Conservation (phyloP, 176 grass and related monocot species). For the Phoenix dactylifera region DNA sequence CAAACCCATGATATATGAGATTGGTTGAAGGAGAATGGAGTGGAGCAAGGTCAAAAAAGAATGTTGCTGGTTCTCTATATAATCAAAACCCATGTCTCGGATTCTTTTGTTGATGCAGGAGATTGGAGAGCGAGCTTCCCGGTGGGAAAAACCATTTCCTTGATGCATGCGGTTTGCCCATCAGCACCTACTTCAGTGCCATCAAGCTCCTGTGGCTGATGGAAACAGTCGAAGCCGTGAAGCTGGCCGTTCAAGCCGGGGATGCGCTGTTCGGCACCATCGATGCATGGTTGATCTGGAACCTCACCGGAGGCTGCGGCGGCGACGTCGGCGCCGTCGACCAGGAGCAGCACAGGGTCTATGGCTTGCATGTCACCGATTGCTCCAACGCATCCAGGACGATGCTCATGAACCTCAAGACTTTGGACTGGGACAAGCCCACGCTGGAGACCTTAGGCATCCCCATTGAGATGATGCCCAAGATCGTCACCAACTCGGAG, state of each 20-base stretch:
- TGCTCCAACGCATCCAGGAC: conserved; percentile 87
- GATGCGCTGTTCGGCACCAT: conserved; percentile 86
- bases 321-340: no score
- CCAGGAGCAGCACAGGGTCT: no score
- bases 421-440: conserved; percentile 66
- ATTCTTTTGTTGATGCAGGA: conserved; percentile 32
- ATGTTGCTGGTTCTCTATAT: no score
- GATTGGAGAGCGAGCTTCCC: conserved; percentile 60
- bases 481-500: conserved; percentile 86
- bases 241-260: conserved; percentile 39
- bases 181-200: conserved; percentile 95
- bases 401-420: conserved; percentile 91
- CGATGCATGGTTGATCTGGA: conserved; percentile 96
- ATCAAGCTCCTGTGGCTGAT: conserved; percentile 77
- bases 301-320: conserved; percentile 59
- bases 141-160: conserved; percentile 77
- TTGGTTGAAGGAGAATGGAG: no score
- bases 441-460: conserved; percentile 51
- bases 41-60: no score
- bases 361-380: conserved; percentile 71
- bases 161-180: conserved; percentile 55
- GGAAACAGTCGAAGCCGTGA: conserved; percentile 66
- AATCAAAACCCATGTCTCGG: no score
- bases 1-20: no score
- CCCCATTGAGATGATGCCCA: conserved; percentile 54